These are phyloP conservation scores for Xylariaceae sp. DNA, from an alignment of 2,329 filamentous ascomycete species.

Conservation along the genomic window DNA sequence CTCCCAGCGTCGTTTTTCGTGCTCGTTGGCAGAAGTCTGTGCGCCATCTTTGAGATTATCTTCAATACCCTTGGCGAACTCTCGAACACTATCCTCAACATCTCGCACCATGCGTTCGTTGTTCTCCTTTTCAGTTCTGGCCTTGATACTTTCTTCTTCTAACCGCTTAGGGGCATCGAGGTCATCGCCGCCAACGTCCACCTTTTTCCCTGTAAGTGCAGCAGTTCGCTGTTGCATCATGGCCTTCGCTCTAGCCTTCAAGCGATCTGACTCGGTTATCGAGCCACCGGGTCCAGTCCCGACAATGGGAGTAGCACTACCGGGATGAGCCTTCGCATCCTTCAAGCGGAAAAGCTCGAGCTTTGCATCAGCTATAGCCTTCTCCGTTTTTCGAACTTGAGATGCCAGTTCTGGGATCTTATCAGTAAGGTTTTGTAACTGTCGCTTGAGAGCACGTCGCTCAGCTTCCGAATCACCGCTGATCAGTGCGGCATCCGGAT, in stretches of 20 bases:
- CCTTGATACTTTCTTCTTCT: conserved; percentile 78
- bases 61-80: conserved; percentile 80
- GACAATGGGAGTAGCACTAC: conserved; percentile 72
- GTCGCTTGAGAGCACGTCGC: conserved; percentile 75
- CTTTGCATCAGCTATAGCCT: conserved; percentile 84
- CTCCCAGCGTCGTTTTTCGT: conserved; percentile 91
- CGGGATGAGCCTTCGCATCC: conserved; percentile 87
- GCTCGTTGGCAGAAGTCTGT: conserved; percentile 71
- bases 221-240: conserved; percentile 99
- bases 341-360: conserved; percentile 89
- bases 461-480: conserved; percentile 83
- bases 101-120: conserved; percentile 96
- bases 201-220: conserved; percentile 79
- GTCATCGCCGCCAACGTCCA: conserved; percentile 63
- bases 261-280: conserved; percentile 86
- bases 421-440: conserved; percentile 83
- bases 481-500: conserved; percentile 69
- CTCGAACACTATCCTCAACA: conserved; percentile 90
- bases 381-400: conserved; percentile 83
- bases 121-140: conserved; percentile 80
- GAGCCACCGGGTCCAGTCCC: conserved; percentile 87
- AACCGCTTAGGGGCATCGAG: conserved; percentile 74
- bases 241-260: conserved; percentile 91
- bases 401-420: conserved; percentile 88
- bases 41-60: conserved; percentile 78